These are phyloP conservation scores for Chamaecyparis obtusa DNA, from an alignment of 75 land plant genomes.

Conservation along the genomic window DNA sequence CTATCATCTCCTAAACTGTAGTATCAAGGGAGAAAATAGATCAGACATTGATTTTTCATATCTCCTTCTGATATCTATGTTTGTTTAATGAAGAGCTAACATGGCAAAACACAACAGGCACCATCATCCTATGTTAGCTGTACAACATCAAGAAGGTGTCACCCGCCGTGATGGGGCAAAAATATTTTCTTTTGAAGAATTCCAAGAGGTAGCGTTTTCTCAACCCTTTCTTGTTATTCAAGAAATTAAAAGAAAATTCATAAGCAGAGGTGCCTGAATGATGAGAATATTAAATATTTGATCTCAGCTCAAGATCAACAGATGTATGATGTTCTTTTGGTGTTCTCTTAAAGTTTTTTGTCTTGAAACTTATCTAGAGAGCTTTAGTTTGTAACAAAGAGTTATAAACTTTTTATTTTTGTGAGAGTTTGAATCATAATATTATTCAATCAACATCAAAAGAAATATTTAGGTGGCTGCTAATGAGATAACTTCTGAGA, in stretches of 20 bases:
- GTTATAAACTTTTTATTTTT: too few species aligned
- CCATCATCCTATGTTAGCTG: slow-evolving; percentile 75
- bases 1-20: neutral
- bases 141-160: slow-evolving; percentile 82
- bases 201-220: slow-evolving; percentile 48
- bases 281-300: neutral
- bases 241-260: neutral
- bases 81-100: neutral
- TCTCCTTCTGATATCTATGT: neutral
- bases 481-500: too few species aligned
- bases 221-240: neutral
- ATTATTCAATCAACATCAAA: too few species aligned
- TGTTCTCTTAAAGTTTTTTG: too few species aligned
- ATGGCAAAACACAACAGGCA: slow-evolving; percentile 42
- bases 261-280: too few species aligned
- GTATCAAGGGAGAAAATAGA: neutral
- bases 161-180: slow-evolving; percentile 75
- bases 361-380: too few species aligned
- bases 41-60: neutral
- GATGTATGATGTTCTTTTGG: too few species aligned
- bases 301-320: too few species aligned
- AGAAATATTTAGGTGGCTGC: too few species aligned
- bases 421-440: too few species aligned
- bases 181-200: slow-evolving; percentile 62
- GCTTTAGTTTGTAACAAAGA: too few species aligned